These are phyloP conservation scores for Blastobotrys capitulatus DNA, from an alignment of 1,139 yeast species.

Conservation along the genomic window DNA sequence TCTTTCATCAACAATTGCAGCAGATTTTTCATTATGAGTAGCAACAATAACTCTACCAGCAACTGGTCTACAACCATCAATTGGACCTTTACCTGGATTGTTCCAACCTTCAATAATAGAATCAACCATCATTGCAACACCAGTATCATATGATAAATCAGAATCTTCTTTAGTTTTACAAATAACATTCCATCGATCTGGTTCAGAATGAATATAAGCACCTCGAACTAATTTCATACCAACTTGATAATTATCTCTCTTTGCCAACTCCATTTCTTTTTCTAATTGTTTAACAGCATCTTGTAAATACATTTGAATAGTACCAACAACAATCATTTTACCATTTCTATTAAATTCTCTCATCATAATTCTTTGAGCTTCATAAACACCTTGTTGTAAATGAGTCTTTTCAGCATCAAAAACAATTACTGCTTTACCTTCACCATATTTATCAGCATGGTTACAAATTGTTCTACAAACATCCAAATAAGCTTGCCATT, in stretches of 20 bases:
- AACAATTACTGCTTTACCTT: constrained; percentile 81
- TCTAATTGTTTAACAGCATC: constrained; percentile 60
- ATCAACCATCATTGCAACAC: constrained; percentile 59
- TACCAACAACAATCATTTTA: constrained; percentile 73
- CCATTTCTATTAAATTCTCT: constrained; percentile 60
- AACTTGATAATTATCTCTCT: constrained; percentile 54
- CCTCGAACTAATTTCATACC: constrained; percentile 97
- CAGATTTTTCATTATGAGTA: constrained; percentile 81
- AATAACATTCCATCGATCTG: constrained; percentile 58
- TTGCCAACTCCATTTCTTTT: constrained; percentile 61
- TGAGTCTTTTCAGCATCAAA: constrained; percentile 91
- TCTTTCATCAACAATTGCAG: constrained; percentile 60
- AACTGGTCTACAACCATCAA: constrained; percentile 28
- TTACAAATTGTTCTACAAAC: constrained; percentile 61
- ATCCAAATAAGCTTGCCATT: constrained; percentile 56
- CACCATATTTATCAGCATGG: constrained; percentile 59
- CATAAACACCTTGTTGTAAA: constrained; percentile 87
- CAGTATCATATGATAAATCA: constrained; percentile 70
- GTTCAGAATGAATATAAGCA: constrained; percentile 90
- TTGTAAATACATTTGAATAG: constrained; percentile 86
- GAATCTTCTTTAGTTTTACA: constrained; percentile 72
- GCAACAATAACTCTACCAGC: constrained; percentile 90
- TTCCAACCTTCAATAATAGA: constrained; percentile 48
- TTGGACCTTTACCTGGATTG: constrained; percentile 32
- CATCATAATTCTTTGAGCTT: constrained; percentile 79